A percentile compares a stretch with the other conserved stretches of the same genome.
phyloP scores from a whole-genome alignment of 305 asterid species.

The Andrographis paniculata region DNA sequence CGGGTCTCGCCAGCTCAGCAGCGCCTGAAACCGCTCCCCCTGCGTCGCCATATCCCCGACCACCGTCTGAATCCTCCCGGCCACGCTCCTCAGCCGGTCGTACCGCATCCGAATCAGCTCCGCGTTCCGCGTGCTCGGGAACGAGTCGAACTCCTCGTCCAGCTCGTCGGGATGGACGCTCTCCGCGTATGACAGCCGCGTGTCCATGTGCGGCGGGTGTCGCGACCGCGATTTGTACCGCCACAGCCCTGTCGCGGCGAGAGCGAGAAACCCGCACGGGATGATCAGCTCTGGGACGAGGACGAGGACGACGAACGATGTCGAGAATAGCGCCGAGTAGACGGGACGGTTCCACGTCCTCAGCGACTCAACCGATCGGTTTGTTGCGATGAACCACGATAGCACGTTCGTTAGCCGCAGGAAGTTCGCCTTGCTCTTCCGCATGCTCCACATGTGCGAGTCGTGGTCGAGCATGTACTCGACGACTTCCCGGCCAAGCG shows the following conservation, averaged over 20 bases:
- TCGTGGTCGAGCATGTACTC: conserved; percentile 92
- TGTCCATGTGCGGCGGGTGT: conserved; percentile 89
- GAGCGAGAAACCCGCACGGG: conserved; percentile 44
- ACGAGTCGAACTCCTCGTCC: conserved; percentile 81
- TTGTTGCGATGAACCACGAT: conserved; percentile 45
- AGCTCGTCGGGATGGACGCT: conserved; percentile 61
- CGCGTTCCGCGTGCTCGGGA: conserved; percentile 52
- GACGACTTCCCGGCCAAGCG: conserved; percentile 71
- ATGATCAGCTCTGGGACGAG: conserved; percentile 65
- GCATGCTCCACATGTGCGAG: conserved; percentile 94
- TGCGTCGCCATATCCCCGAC: conserved; percentile 90
- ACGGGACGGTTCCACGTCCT: conserved; percentile 68
- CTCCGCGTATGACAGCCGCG: conserved; percentile 65
- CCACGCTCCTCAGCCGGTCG: conserved; percentile 75
- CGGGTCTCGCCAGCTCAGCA: conserved; percentile 90
- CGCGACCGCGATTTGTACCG: conserved; percentile 52
- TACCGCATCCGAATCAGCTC: conserved; percentile 65
- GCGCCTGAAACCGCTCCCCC: conserved; percentile 72
- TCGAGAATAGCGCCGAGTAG: conserved; percentile 35
- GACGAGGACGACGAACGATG: conserved; percentile 37
- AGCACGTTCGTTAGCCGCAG: conserved; percentile 60
- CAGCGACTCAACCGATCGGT: conserved; percentile 39
- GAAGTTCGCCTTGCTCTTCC: conserved; percentile 90
- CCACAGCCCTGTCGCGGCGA: conserved; percentile 65
- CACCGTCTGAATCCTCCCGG: too few species aligned